Base-by-base conservation (phyloP, 176 grass and related monocot genomes). In the Oryza glumipatula region DNA sequence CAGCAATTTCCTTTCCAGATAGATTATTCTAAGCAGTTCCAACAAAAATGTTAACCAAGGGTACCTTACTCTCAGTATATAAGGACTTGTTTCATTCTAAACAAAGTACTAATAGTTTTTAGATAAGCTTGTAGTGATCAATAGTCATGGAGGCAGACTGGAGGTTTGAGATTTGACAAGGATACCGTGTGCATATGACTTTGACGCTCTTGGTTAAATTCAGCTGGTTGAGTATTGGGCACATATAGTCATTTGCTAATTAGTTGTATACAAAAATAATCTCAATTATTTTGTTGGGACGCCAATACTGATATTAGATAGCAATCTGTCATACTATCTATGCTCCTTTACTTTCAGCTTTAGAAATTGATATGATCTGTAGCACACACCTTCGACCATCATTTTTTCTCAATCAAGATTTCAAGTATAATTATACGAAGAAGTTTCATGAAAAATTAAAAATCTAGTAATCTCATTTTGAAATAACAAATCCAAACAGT, bases 191-290 rank as follows among this genome's bases (percentile, higher is more conserved):
- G 65, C 21, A 16, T 64, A n/a, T 45, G 26, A 43, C 66, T 77
- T 5, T 76, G 41, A 36, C 54, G 21, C 32, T 78, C 9, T 73
- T 72, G 61, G 63, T 22, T 51, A 22, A 83, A 67, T 67, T 88
- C 54, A 78, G 11, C n/a, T 67, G 3, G n/a, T 80, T 68, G 26
- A 56, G 80, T 67, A 52, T 65, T 72, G 19, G 54, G 32, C 39
- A 68, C 33, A 28, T 32, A 73, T 66, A 22, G 58, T 3, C 30
- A 39, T 69, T 74, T 67, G 47, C 68, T 52, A 73, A n/a, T 70
- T 49, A 58, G 32, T 41, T 58, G n/a, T 43, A 81, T 38, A 54
- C 44, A 80, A 68, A 11, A 14, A 7, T 3, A 22, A 51, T 68
- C 23, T 79, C 46, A 12, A 19, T 67, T 32, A 67, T 36, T 36